phyloP scores from a whole-genome alignment of 176 grass and related monocot species.

The Poa pratensis region DNA sequence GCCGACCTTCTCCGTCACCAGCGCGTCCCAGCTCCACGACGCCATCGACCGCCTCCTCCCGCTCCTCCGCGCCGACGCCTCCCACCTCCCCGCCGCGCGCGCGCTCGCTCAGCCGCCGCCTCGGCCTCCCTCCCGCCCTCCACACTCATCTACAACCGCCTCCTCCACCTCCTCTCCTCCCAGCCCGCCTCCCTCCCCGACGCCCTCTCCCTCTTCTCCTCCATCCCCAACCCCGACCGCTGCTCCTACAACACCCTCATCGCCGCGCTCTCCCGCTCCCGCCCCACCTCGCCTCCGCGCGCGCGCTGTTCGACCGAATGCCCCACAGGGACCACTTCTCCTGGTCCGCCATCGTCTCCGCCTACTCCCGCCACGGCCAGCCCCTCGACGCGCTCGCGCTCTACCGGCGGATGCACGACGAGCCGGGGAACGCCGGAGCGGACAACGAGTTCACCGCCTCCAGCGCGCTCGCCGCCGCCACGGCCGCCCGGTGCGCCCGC shows the following conservation, averaged over 20 bases:
- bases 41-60: slow-evolving; percentile 65
- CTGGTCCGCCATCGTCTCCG: slow-evolving; percentile 77
- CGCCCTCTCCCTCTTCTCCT: slow-evolving; percentile 60
- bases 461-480: slow-evolving; percentile 69
- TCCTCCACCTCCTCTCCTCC: slow-evolving; percentile 64
- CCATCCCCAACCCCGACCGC: slow-evolving; percentile 48
- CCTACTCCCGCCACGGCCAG: slow-evolving; percentile 57
- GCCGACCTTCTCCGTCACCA: slow-evolving; percentile 53
- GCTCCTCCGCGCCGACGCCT: slow-evolving; percentile 42
- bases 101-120: slow-evolving; percentile 44
- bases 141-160: slow-evolving; percentile 64
- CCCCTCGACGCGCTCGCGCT: slow-evolving; percentile 57
- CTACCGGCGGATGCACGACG: slow-evolving; percentile 68
- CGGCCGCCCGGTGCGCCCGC: slow-evolving; percentile 46
- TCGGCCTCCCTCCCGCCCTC: slow-evolving; percentile 50
- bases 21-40: slow-evolving; percentile 55
- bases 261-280: slow-evolving; percentile 56
- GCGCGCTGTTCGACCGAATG: slow-evolving; percentile 71
- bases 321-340: slow-evolving; percentile 75
- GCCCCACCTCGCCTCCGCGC: slow-evolving; percentile 53
- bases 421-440: slow-evolving; percentile 10
- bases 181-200: slow-evolving; percentile 54
- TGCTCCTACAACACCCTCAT: slow-evolving; percentile 87
- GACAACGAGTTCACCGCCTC: slow-evolving; percentile 92
- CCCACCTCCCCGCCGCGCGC: slow-evolving; percentile 54